A percentile compares a stretch with the other conserved stretches of the same genome.
Evolutionary conservation across 2,329 filamentous ascomycete species (phyloP).

Genomic region (Penicillium sp.): DNA sequence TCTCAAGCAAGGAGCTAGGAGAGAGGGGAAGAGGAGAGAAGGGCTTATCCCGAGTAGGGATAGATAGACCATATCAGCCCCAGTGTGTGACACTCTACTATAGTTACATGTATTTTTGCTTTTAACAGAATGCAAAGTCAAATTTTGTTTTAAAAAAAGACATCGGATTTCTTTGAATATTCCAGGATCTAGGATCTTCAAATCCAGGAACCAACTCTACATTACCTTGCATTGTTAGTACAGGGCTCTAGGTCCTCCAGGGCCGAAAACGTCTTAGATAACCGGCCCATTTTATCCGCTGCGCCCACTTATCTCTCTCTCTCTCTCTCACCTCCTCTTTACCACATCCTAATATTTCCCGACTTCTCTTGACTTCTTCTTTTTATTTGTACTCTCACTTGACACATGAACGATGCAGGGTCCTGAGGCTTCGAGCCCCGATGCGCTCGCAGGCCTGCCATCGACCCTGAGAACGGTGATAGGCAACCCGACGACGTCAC

Average conservation of each 20-base stretch:
- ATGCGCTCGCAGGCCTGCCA: conserved; percentile 36
- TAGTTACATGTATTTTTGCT: background rate
- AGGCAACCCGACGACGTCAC: conserved; percentile 31
- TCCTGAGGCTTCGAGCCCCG: conserved; percentile 41
- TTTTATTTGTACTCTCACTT: background rate
- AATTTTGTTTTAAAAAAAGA: background rate
- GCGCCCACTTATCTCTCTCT: conserved; percentile 19
- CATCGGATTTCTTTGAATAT: background rate
- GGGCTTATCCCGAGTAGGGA: conserved; percentile 20
- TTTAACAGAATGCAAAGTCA: background rate
- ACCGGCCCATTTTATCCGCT: conserved; percentile 19
- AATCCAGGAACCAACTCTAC: conserved; percentile 6
- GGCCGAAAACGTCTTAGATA: conserved; percentile 33
- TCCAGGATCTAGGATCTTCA: background rate
- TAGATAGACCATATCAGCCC: conserved; percentile 1
- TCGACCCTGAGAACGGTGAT: conserved; percentile 37
- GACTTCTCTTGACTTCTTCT: conserved; percentile 1
- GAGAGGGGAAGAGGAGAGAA: conserved; percentile 11
- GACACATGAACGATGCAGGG: conserved; percentile 43
- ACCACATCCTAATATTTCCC: conserved; percentile 1
- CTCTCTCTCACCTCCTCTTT: conserved; percentile 7
- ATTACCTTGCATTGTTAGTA: conserved; percentile 5
- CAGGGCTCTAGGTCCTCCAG: background rate
- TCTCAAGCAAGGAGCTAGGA: conserved; percentile 22
- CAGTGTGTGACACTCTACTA: background rate